A percentile compares a stretch with the other conserved stretches of the same genome.
phyloP scores from a whole-genome alignment of 2,329 filamentous ascomycete genomes.

The Fusarium sp. region DNA sequence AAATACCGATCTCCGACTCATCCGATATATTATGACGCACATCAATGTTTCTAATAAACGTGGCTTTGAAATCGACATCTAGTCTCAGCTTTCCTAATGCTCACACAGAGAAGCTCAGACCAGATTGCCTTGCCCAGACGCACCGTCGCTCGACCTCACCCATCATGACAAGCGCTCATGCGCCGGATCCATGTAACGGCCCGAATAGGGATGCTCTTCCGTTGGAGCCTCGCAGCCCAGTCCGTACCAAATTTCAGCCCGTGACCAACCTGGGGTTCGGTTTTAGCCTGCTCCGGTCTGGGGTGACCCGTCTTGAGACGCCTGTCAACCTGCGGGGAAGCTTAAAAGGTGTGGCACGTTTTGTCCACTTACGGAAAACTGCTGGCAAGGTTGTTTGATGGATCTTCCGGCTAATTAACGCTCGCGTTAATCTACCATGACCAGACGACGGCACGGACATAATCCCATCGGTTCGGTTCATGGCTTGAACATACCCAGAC shows the following conservation, averaged over 20 bases:
- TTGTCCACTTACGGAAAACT: slow-evolving; percentile 24
- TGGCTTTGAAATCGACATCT: slow-evolving; percentile 2
- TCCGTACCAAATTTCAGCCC: slow-evolving; percentile 26
- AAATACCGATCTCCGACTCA: slow-evolving; percentile 12
- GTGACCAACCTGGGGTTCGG: slow-evolving; percentile 30
- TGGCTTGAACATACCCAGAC: not conserved
- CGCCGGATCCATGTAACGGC: slow-evolving; percentile 37
- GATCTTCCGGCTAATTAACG: slow-evolving; percentile 37
- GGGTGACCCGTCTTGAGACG: slow-evolving; percentile 25
- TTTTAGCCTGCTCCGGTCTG: slow-evolving; percentile 37
- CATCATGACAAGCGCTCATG: slow-evolving; percentile 25
- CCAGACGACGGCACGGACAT: slow-evolving; percentile 8
- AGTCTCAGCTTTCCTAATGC: not conserved
- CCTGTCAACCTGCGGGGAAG: slow-evolving; percentile 46
- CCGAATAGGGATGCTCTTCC: slow-evolving; percentile 43
- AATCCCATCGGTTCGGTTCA: not conserved
- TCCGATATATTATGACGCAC: slow-evolving; percentile 1
- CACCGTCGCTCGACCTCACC: slow-evolving; percentile 12
- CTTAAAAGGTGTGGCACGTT: slow-evolving; percentile 42
- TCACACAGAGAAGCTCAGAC: slow-evolving; percentile 13
- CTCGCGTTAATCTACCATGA: slow-evolving; percentile 13
- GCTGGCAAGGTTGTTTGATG: slow-evolving; percentile 31
- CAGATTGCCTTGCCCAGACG: slow-evolving; percentile 1
- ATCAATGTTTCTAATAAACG: not conserved
- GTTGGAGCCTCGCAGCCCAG: slow-evolving; percentile 28